Percentiles rank a stretch among this genome's conserved stretches.
These are phyloP conservation scores for Xylaria curta DNA, from an alignment of 495 filamentous ascomycete species.

Conservation along the genomic window DNA sequence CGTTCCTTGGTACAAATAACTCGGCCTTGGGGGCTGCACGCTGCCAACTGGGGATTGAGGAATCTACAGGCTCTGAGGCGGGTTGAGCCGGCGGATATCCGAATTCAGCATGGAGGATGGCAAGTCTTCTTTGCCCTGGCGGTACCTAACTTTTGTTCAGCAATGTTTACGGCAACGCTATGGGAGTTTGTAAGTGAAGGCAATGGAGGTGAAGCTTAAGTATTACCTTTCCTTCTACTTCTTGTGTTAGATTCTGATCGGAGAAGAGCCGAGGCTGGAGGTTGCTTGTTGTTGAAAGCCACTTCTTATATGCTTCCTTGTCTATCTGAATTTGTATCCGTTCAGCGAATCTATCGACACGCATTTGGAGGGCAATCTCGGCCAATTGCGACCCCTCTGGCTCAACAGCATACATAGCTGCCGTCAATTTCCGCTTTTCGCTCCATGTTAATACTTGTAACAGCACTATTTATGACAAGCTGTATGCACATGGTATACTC, in stretches of 20 bases:
- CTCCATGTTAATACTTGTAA: neutral
- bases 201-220: neutral
- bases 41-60: conserved; percentile 51
- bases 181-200: neutral
- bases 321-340: conserved; percentile 45
- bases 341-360: conserved; percentile 53
- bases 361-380: conserved; percentile 47
- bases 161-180: neutral
- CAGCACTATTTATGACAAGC: neutral
- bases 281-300: conserved; percentile 29
- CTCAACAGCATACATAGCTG: conserved; percentile 17
- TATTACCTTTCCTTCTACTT: conserved; percentile 33
- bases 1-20: conserved; percentile 40
- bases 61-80: conserved; percentile 20
- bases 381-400: conserved; percentile 34
- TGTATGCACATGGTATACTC: conserved; percentile 25
- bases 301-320: conserved; percentile 45
- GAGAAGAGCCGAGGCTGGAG: conserved; percentile 33
- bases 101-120: conserved; percentile 36
- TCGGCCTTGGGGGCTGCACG: conserved; percentile 50
- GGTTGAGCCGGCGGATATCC: conserved; percentile 32
- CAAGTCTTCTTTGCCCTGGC: conserved; percentile 35
- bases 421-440: conserved; percentile 20
- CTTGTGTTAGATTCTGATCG: conserved; percentile 32
- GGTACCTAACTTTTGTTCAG: conserved; percentile 29